A percentile compares a stretch with the other conserved stretches of the same genome.
Evolutionary conservation across 2,329 filamentous ascomycete genomes (phyloP).

Genomic region (Podosphaera aphanis): DNA sequence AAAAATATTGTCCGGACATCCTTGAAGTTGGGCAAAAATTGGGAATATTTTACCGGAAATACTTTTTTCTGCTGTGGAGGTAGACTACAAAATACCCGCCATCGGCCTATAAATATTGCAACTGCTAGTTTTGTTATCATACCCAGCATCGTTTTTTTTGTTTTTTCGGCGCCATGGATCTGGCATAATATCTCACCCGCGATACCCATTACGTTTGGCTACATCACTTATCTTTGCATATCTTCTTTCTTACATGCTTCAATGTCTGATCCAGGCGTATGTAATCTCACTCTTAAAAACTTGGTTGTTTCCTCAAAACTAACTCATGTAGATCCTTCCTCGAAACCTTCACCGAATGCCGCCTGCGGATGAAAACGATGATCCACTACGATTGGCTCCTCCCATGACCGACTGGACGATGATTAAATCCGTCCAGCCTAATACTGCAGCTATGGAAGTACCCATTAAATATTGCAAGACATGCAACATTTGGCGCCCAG

Average conservation of each 20-base stretch:
- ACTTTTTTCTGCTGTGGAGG: slow-evolving; percentile 75
- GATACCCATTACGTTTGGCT: slow-evolving; percentile 72
- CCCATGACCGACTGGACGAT: slow-evolving; percentile 85
- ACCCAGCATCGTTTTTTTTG: slow-evolving; percentile 64
- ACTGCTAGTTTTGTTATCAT: slow-evolving; percentile 63
- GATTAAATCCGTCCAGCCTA: slow-evolving; percentile 53
- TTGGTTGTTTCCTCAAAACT: slow-evolving; percentile 2
- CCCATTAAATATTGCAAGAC: slow-evolving; percentile 96
- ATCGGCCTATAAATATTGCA: slow-evolving; percentile 69
- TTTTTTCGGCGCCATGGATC: slow-evolving; percentile 52
- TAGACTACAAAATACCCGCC: slow-evolving; percentile 65
- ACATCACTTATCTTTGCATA: slow-evolving; percentile 72
- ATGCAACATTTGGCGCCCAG: slow-evolving; percentile 91
- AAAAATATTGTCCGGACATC: slow-evolving; percentile 9
- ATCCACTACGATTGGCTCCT: slow-evolving; percentile 60
- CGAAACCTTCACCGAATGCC: slow-evolving; percentile 80
- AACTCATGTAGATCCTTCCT: slow-evolving; percentile 52
- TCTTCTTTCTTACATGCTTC: slow-evolving; percentile 92
- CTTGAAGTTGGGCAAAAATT: slow-evolving; percentile 42
- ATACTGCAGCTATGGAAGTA: slow-evolving; percentile 80
- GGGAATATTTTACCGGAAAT: slow-evolving; percentile 86
- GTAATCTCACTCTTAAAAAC: slow-evolving; percentile 17
- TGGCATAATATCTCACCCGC: slow-evolving; percentile 78
- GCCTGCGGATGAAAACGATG: slow-evolving; percentile 48
- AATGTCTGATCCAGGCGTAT: slow-evolving; percentile 73